A percentile compares a stretch with the other conserved stretches of the same genome.
Conservation (phyloP, 2,329 filamentous ascomycete genomes). For the Diaporthe capsici region DNA sequence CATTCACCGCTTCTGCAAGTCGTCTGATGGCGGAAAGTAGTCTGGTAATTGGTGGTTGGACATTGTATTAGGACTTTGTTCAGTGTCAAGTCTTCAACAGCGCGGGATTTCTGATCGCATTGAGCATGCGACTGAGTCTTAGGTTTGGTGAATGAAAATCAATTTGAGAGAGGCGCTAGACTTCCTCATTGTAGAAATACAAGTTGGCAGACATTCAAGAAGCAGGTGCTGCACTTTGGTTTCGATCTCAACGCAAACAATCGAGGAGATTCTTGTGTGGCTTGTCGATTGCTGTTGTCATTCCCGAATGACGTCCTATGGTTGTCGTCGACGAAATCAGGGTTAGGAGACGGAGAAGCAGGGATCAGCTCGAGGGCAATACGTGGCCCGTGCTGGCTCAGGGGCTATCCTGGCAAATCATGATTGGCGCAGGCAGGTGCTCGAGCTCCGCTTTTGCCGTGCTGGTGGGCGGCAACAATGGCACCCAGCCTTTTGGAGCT, state of each 20-base stretch:
- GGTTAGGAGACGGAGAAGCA: neutral
- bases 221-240: neutral
- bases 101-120: too few relatives aligned
- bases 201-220: neutral
- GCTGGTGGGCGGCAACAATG: slow-evolving; percentile 24
- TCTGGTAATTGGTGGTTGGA: too few relatives aligned
- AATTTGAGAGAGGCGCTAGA: too few relatives aligned
- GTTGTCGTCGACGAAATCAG: neutral
- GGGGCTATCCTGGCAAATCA: slow-evolving; percentile 29
- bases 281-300: neutral
- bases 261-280: too few relatives aligned
- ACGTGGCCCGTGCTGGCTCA: slow-evolving; percentile 32
- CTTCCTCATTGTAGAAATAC: too few relatives aligned
- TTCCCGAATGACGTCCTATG: neutral
- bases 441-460: slow-evolving; percentile 33
- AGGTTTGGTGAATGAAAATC: too few relatives aligned
- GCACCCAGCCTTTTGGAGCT: slow-evolving; percentile 22
- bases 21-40: too few relatives aligned
- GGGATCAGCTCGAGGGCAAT: slow-evolving; percentile 14
- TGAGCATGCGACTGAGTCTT: too few relatives aligned
- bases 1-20: too few relatives aligned
- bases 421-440: slow-evolving; percentile 23
- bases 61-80: too few relatives aligned
- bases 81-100: too few relatives aligned
- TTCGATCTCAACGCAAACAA: too few relatives aligned